phyloP scores from a whole-genome alignment of 2,329 filamentous ascomycete genomes.

The Cladosporium sp. region DNA sequence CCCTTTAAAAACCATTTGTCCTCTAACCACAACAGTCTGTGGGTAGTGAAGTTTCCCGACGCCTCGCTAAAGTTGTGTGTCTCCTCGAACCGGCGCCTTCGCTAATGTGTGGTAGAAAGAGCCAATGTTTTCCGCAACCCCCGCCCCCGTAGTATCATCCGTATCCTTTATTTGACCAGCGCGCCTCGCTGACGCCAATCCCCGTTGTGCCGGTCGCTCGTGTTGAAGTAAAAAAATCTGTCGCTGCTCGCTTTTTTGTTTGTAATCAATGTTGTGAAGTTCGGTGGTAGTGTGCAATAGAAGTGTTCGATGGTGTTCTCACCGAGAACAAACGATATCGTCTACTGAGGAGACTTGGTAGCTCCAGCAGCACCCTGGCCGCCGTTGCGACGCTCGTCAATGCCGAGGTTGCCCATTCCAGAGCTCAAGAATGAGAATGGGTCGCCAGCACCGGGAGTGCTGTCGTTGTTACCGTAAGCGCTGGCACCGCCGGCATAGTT shows the following conservation, averaged over 20 bases:
- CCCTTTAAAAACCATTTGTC: slow-evolving; percentile 10
- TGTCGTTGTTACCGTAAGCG: slow-evolving; percentile 41
- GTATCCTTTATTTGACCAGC: slow-evolving; percentile 2
- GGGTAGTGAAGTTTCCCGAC: slow-evolving; percentile 9
- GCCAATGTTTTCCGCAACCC: slow-evolving; percentile 13
- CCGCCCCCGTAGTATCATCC: not conserved
- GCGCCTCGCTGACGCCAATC: not conserved
- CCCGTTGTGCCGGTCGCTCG: not conserved
- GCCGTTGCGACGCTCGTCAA: slow-evolving; percentile 58
- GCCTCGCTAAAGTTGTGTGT: slow-evolving; percentile 17
- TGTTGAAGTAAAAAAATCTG: slow-evolving; percentile 1
- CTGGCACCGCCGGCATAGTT: slow-evolving; percentile 49
- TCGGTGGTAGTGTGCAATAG: not conserved
- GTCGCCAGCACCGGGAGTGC: slow-evolving; percentile 62
- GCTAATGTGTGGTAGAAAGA: slow-evolving; percentile 17
- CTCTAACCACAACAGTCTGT: not conserved
- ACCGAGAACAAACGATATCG: not conserved
- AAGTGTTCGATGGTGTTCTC: not conserved
- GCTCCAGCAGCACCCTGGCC: slow-evolving; percentile 31
- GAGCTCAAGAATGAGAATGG: slow-evolving; percentile 78
- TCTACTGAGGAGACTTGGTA: slow-evolving; percentile 37
- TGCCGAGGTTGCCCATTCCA: slow-evolving; percentile 70
- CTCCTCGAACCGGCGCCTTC: slow-evolving; percentile 17
- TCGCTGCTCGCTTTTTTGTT: slow-evolving; percentile 8
- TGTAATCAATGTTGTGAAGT: not conserved